A percentile compares a stretch with the other conserved stretches of the same genome.
These are phyloP conservation scores for Monoraphidium neglectum DNA, from an alignment of 139 green algal genomes.

Conservation along the genomic window DNA sequence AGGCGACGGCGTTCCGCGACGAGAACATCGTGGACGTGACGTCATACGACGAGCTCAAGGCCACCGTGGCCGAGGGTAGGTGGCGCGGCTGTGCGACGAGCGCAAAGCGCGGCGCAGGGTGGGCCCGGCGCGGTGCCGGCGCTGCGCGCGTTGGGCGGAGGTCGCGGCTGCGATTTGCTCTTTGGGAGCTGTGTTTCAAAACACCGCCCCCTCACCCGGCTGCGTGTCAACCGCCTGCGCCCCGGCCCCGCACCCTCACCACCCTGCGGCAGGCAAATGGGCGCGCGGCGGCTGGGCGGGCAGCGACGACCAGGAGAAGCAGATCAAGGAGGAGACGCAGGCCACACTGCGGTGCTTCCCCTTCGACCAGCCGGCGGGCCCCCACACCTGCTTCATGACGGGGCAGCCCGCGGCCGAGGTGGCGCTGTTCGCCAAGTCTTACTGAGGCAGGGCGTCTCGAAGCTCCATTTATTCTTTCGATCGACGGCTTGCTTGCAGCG, in stretches of 20 bases:
- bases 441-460: too few species aligned
- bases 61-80: conserved; percentile 67
- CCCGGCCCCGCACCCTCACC: background rate
- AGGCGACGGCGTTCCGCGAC: conserved; percentile 89
- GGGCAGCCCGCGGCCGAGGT: conserved; percentile 76
- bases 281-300: conserved; percentile 87
- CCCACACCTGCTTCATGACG: conserved; percentile 85
- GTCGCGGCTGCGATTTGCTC: background rate
- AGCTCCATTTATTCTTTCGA: too few species aligned
- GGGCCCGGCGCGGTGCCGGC: background rate
- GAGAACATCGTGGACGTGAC: conserved; percentile 95
- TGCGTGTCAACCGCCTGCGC: background rate
- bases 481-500: too few species aligned
- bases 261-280: conserved; percentile 79
- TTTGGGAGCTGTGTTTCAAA: too few species aligned
- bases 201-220: too few species aligned
- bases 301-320: conserved; percentile 84
- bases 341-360: conserved; percentile 93
- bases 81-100: too few species aligned
- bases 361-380: conserved; percentile 85
- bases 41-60: conserved; percentile 92
- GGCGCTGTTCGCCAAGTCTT: conserved; percentile 96
- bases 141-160: background rate
- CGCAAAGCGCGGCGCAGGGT: background rate
- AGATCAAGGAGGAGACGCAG: conserved; percentile 94